A percentile compares a stretch with the other conserved stretches of the same genome.
phyloP scores from a whole-genome alignment of 2,329 filamentous ascomycete species.

The Fusarium sp. region DNA sequence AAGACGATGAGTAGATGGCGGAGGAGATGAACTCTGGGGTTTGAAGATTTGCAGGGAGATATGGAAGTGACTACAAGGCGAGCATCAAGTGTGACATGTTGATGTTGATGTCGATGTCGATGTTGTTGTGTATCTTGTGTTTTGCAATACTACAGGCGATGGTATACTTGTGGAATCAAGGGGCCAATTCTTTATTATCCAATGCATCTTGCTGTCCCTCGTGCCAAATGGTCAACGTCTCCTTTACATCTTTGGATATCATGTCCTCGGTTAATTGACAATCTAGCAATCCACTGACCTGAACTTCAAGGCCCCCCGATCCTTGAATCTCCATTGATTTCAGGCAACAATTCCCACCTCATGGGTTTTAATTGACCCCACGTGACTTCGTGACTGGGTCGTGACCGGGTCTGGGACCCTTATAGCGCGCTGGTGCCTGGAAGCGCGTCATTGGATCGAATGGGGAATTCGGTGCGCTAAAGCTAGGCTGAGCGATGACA shows the following conservation, averaged over 20 bases:
- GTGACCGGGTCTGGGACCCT: conserved; percentile 16
- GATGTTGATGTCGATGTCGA: no score
- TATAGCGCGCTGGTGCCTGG: conserved; percentile 42
- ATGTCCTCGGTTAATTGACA: no score
- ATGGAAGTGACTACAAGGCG: neutral
- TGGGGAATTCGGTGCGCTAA: conserved; percentile 1
- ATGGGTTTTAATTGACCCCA: conserved; percentile 20
- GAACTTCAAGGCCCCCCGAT: conserved; percentile 2
- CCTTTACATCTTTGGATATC: neutral
- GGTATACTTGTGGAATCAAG: no score
- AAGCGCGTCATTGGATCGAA: conserved; percentile 22
- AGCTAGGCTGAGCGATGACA: conserved; percentile 3
- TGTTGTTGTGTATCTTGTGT: no score
- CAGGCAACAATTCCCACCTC: conserved; percentile 32
- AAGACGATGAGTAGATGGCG: neutral
- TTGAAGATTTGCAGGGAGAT: neutral
- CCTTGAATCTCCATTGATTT: conserved; percentile 13
- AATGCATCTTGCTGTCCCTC: neutral
- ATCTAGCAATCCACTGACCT: neutral
- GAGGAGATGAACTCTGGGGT: no score
- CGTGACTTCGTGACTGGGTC: conserved; percentile 44
- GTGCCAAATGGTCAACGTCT: neutral
- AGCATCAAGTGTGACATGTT: no score
- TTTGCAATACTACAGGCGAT: no score
- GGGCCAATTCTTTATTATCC: neutral